Conservation (phyloP, 2,329 filamentous ascomycete species). For the Aphanocladium album region DNA sequence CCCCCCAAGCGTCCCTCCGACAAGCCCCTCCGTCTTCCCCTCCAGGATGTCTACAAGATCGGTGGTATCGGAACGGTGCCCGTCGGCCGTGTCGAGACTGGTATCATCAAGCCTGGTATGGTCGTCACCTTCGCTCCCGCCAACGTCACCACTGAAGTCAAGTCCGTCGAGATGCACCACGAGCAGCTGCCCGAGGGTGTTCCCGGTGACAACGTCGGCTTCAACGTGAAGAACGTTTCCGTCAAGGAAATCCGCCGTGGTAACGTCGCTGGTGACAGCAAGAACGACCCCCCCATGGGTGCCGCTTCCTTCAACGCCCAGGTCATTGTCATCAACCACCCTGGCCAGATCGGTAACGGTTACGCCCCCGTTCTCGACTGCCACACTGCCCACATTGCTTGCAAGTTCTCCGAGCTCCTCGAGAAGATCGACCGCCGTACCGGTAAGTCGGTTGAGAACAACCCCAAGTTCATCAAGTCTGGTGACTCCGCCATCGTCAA, state of each 20-base stretch:
- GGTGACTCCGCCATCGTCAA: slow-evolving; percentile 99
- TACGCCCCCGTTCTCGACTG: slow-evolving; percentile 99
- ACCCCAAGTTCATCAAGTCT: slow-evolving; percentile 99
- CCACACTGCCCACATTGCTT: slow-evolving; percentile 99
- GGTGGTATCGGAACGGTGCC: slow-evolving; percentile 99
- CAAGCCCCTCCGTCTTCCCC: slow-evolving; percentile 99
- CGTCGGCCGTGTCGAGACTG: slow-evolving; percentile 99
- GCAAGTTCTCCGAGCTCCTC: slow-evolving; percentile 99
- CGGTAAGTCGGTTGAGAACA: slow-evolving; percentile 88
- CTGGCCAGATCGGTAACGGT: slow-evolving; percentile 97
- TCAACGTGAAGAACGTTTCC: slow-evolving; percentile 99
- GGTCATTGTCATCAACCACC: slow-evolving; percentile 99
- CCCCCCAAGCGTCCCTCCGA: slow-evolving; percentile 87
- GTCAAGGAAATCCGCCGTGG: slow-evolving; percentile 99
- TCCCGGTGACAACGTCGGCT: slow-evolving; percentile 99
- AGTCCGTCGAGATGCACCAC: slow-evolving; percentile 99
- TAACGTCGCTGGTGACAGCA: slow-evolving; percentile 99
- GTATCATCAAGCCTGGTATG: slow-evolving; percentile 86
- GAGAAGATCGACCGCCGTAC: slow-evolving; percentile 99
- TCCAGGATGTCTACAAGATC: slow-evolving; percentile 99
- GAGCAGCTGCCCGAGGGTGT: slow-evolving; percentile 93
- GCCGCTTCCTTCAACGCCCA: slow-evolving; percentile 97
- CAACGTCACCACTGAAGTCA: slow-evolving; percentile 99
- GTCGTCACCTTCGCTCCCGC: slow-evolving; percentile 97
- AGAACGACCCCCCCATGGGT: slow-evolving; percentile 93